These are phyloP conservation scores for Parathielavia appendiculata DNA, from an alignment of 495 filamentous ascomycete species.

Conservation along the genomic window DNA sequence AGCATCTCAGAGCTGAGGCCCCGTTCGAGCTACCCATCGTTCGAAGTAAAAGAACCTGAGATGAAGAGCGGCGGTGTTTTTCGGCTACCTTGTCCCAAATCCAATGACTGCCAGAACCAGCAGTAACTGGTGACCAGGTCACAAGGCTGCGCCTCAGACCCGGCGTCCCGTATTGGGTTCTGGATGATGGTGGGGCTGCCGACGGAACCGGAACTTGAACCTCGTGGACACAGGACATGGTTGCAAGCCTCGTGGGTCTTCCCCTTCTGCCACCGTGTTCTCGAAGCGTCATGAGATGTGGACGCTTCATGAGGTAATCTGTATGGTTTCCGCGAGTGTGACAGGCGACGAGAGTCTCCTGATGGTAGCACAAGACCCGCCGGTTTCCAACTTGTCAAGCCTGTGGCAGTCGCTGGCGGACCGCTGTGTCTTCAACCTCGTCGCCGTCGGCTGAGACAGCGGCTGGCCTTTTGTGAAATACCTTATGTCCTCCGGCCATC, in stretches of 20 bases:
- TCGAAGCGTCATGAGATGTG: slow-evolving; percentile 2
- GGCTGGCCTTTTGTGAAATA: slow-evolving; percentile 3
- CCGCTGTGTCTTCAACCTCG: background rate
- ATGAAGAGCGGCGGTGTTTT: too few relatives aligned
- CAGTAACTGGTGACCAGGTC: slow-evolving; percentile 10
- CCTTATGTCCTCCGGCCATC: background rate
- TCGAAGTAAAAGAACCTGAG: background rate
- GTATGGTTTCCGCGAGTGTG: background rate
- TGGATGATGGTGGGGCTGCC: slow-evolving; percentile 9
- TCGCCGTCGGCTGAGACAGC: background rate
- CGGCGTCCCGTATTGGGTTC: background rate
- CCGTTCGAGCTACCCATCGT: background rate
- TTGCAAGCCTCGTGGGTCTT: slow-evolving; percentile 6
- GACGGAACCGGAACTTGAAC: slow-evolving; percentile 2
- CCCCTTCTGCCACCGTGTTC: slow-evolving; percentile 10
- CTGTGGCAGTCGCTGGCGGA: background rate
- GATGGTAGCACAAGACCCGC: slow-evolving; percentile 13
- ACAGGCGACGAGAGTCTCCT: slow-evolving; percentile 10
- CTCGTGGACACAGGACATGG: slow-evolving; percentile 10
- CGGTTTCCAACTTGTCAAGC: background rate
- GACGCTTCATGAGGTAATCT: slow-evolving; percentile 14
- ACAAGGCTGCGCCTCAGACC: slow-evolving; percentile 14
- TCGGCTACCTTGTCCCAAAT: too few relatives aligned
- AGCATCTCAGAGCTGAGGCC: background rate
- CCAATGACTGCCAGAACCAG: background rate